Percentiles rank a stretch among this genome's conserved stretches.
Conservation (phyloP, 768 basidiomycete species). For the Podaxis sp. region DNA sequence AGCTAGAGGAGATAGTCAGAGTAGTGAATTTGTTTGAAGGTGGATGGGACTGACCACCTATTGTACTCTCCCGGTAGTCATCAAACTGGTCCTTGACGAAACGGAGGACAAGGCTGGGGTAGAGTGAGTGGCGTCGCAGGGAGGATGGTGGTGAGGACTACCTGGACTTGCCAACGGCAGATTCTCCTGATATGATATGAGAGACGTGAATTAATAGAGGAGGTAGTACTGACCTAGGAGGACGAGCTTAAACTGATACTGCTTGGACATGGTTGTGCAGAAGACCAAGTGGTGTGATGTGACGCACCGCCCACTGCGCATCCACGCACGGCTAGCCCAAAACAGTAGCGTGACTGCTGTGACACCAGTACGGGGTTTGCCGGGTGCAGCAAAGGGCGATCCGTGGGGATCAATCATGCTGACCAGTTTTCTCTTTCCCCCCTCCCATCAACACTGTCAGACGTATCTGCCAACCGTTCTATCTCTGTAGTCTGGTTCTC, state of each 20-base stretch:
- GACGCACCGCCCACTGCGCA: conserved; percentile 9
- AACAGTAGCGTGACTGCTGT: background rate
- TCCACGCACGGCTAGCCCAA: background rate
- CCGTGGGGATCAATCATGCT: conserved; percentile 5
- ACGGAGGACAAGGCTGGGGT: conserved; percentile 80
- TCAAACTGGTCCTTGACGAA: conserved; percentile 98
- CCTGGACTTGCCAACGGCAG: conserved; percentile 97
- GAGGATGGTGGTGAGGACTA: conserved; percentile 31
- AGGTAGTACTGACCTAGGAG: conserved; percentile 70
- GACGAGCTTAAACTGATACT: conserved; percentile 95
- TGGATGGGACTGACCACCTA: conserved; percentile 61
- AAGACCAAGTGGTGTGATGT: conserved; percentile 27
- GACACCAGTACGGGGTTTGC: background rate
- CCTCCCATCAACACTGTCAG: conserved; percentile 20
- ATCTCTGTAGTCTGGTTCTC: conserved; percentile 16
- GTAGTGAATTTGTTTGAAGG: background rate
- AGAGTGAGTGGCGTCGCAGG: conserved; percentile 24
- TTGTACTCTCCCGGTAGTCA: conserved; percentile 93
- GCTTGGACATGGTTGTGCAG: conserved; percentile 75
- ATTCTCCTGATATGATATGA: conserved; percentile 69
- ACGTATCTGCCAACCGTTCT: conserved; percentile 14
- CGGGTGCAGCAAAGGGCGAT: background rate
- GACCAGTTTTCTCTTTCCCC: conserved; percentile 16
- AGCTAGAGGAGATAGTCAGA: conserved; percentile 47
- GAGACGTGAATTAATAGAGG: conserved; percentile 1